Evolutionary conservation across 2,329 filamentous ascomycete species (phyloP).

Genomic region (Arachnopeziza araneosa): DNA sequence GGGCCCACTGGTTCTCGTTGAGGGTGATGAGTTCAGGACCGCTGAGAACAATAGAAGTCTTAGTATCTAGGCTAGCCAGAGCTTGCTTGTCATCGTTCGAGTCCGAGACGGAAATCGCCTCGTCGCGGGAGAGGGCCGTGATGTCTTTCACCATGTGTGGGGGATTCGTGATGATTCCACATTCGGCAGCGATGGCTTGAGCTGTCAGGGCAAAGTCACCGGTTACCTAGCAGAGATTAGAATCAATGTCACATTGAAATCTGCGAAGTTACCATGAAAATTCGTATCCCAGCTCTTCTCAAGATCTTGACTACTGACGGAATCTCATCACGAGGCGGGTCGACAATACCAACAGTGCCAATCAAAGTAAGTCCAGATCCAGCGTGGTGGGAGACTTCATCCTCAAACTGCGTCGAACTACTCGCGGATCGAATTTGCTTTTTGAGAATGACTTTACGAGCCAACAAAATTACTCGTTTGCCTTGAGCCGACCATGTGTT

Average conservation of each 20-base stretch:
- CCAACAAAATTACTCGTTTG: conserved; percentile 61
- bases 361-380: conserved; percentile 44
- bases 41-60: conserved; percentile 53
- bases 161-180: conserved; percentile 60
- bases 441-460: conserved; percentile 50
- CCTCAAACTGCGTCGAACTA: conserved; percentile 48
- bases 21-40: conserved; percentile 61
- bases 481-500: conserved; percentile 64
- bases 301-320: conserved; percentile 55
- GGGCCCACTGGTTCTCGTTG: conserved; percentile 64
- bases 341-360: conserved; percentile 53
- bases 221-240: conserved; percentile 46
- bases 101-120: conserved; percentile 12
- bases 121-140: conserved; percentile 33
- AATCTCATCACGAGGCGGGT: conserved; percentile 55
- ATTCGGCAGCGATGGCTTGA: conserved; percentile 65
- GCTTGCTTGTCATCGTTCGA: conserved; percentile 9
- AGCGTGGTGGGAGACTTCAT: conserved; percentile 49
- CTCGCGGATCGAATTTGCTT: conserved; percentile 35
- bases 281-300: conserved; percentile 64
- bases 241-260: neutral
- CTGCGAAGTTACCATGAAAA: conserved; percentile 58
- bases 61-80: conserved; percentile 1
- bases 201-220: conserved; percentile 74
- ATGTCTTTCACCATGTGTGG: conserved; percentile 46